Evolutionary conservation across 768 basidiomycete species (phyloP), one percentile per base, ranked within the genome.

Genomic region (Harrya chromipes): DNA sequence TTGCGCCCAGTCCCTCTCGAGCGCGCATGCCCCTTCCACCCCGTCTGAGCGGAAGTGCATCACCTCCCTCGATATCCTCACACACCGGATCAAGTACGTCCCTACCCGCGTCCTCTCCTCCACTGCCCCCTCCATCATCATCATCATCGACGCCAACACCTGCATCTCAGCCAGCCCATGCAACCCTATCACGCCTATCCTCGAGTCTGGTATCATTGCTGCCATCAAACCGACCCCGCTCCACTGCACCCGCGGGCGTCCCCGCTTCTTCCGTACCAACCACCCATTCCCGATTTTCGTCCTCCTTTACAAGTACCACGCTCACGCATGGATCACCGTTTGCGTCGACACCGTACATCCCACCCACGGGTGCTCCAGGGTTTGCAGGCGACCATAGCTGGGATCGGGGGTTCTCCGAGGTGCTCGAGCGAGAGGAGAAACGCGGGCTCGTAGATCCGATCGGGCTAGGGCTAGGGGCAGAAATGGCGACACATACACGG

Each of bases 291-390:
- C 56, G 58, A 3, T 49, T 50, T 21, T 50, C 58, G 19, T 43
- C 60, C n/a, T 49, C 58, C 5, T 61, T 44, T 38, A 21, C 39
- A 19, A 46, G 42, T 10, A 33, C 55, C 11, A 21, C 48, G 1
- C 60, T 71, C 31, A 69, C 71, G 4, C 77, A 81, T 44, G 73
- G 75, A 0, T 76, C 80, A 4, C 82, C 84, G 0, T 84, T 84
- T 49, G 71, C 70, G 0, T 58, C 73, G 10, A 62, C 72, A 27
- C 68, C 71, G 2, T 76, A 76, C 64, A 69, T 71, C 16, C 77
- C 69, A 42, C 76, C 84, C 0, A 70, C 61, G 44, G 83, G 90
- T n/a, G 91, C 90, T 1, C 90, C 90, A 1, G 91, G 88, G 6
- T 90, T 85, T 56, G 73, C 67, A 13, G 86, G 86, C 0, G 86